Evolutionary conservation across 2,329 filamentous ascomycete species (phyloP), one percentile per base, ranked within the genome.

Genomic region (Fusarium clavum): DNA sequence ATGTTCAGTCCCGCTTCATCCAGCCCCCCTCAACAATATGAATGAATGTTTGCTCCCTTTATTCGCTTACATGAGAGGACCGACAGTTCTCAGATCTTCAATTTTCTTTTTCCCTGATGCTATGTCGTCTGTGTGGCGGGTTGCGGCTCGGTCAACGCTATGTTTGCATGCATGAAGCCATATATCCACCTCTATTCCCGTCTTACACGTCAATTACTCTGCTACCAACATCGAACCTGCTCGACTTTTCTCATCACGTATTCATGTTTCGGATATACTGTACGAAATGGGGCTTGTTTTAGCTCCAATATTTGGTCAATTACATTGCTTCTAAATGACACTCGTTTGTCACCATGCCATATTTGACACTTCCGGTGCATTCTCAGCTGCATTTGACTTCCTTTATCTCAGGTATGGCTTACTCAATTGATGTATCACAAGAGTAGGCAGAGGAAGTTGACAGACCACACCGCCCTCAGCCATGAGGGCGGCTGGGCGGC

Each of bases 161-260:
- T 27, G 13, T 41, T 27, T 22, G 24, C 18, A 12, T 41, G 24
- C 24, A 52, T 7, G 9, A 29, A 52, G 32, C 32, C 49, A 41
- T 41, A 41, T 7, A 34, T 16, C 11, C n/a, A 27, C 22, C 8
- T 18, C 8, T 24, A 25, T 8, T 22, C 10, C 34, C 10, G 18
- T n/a, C 34, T 38, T 38, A 38, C 14, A 51, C 14, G 14, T 9
- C 22, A 25, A 14, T 22, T 5, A 4, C 13, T 6, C 5, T 24
- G 16, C 3, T 8, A 34, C 12, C 8, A 6, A 38, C n/a, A 18
- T 18, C 34, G 12, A n/a, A 1, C 5, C 16, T 18, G 16, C 16
- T 38, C 32, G 1, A 6, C n/a, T 0, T n/a, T n/a, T n/a, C 9
- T 18, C 3, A n/a, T 38, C 34, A 11, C 0, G 10, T 38, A 11